Base-by-base conservation (phyloP, 2,329 filamentous ascomycete species). In the Talaromyces islandicus region DNA sequence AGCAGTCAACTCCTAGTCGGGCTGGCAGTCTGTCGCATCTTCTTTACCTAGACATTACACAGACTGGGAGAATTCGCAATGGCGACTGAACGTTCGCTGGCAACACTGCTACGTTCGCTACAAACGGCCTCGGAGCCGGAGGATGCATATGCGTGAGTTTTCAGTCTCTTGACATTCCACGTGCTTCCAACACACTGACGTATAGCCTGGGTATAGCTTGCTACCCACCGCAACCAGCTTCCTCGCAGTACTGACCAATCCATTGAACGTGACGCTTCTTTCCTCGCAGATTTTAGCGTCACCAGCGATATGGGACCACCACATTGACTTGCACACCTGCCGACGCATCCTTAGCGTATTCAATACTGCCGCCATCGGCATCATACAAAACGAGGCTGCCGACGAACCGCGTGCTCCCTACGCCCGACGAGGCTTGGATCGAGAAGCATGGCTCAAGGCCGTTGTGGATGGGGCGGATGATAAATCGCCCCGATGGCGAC, bases 401-500 rank as follows among this genome's bases (percentile, higher is more conserved):
- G 68, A 75, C n/a, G 69, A 73, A 35, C 67, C 72, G 12, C 67
- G 68, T 29, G 69, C 70, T 29, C 69, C 71, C 0, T 73, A 75
- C 46, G 69, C 69, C 9, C 67, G 70, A 38, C 85, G 85, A 17
- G 82, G 80, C 27, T 72, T 85, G 6, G 72, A 79, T 5, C 73
- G 80, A 17, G 80, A 84, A 53, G 81, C 82, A 54, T 87, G 85
- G 85, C 75, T 83, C 25, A 80, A 79, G 63, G 84, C 85, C 1
- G 77, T 86, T 2, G 79, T 84, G 2, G 79, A 78, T 46, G 85
- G 85, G 9, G 85, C 85, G 17, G 83, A 87, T 68, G 85, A 83
- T 51, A 81, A 79, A 66, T 87, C 79, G 73, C 83, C 81, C 19
- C 80, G 90, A 69, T 96, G 91, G 91, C 88, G 91, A 72, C 92